Conservation (phyloP, 768 basidiomycete species). For the Lactifluus subvellereus region DNA sequence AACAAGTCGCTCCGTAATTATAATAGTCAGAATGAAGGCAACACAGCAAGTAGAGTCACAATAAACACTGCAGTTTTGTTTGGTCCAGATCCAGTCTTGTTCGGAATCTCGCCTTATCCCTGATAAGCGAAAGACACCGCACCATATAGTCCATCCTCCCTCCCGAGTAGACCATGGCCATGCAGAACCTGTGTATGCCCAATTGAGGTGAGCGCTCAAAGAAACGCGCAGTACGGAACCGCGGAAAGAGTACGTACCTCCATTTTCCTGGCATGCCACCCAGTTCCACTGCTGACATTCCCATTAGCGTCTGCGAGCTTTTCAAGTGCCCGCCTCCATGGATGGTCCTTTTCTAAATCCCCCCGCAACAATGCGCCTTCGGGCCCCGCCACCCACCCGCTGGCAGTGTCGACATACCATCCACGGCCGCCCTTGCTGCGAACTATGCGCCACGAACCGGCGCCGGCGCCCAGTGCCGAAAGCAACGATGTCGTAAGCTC, state of each 20-base stretch:
- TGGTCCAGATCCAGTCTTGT: not conserved
- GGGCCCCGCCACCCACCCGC: slow-evolving; percentile 63
- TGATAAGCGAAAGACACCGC: slow-evolving; percentile 94
- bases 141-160: slow-evolving; percentile 91
- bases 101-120: slow-evolving; percentile 42
- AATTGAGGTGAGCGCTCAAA: slow-evolving; percentile 3
- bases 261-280: slow-evolving; percentile 94
- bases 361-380: slow-evolving; percentile 37
- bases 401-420: slow-evolving; percentile 90
- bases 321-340: slow-evolving; percentile 64
- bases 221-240: not conserved
- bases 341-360: slow-evolving; percentile 43
- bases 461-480: slow-evolving; percentile 67
- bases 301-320: slow-evolving; percentile 75
- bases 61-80: not conserved
- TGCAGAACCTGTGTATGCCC: slow-evolving; percentile 47
- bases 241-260: slow-evolving; percentile 29
- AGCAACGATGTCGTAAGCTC: slow-evolving; percentile 75
- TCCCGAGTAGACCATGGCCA: slow-evolving; percentile 85
- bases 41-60: not conserved
- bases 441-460: slow-evolving; percentile 83
- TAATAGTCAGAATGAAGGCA: not conserved
- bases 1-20: not conserved
- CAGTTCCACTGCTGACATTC: slow-evolving; percentile 84
- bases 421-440: slow-evolving; percentile 88